Conservation (phyloP, 306 rosid genomes). For the Styphnolobium japonicum region DNA sequence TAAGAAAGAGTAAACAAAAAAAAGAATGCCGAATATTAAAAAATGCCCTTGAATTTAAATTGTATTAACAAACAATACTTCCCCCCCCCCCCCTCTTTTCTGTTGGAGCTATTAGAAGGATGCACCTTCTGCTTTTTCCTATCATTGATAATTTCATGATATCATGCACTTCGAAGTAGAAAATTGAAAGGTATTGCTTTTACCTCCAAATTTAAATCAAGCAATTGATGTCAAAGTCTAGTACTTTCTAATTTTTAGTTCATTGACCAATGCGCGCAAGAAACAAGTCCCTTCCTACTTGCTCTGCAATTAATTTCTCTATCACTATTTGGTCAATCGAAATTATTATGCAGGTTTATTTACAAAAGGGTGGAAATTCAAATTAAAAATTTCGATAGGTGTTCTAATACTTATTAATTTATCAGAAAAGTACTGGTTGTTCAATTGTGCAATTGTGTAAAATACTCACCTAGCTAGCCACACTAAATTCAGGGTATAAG, state of each 20-base stretch:
- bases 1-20: too few species aligned
- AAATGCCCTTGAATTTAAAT: too few species aligned
- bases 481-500: constrained; percentile 64
- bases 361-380: neutral
- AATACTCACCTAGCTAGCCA: constrained; percentile 59
- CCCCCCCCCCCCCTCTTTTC: too few species aligned
- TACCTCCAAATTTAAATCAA: neutral
- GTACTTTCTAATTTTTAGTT: neutral
- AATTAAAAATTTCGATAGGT: too few species aligned
- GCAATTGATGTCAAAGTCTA: neutral
- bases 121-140: too few species aligned
- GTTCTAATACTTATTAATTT: too few species aligned
- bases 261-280: too few species aligned
- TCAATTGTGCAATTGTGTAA: neutral
- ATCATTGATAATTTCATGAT: neutral
- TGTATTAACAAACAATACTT: too few species aligned
- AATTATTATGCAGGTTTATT: neutral
- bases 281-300: neutral
- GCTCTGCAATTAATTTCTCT: neutral
- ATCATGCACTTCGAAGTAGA: too few species aligned
- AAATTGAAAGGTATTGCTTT: neutral
- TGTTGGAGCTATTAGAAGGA: too few species aligned
- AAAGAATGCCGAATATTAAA: too few species aligned
- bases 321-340: neutral
- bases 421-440: too few species aligned